phyloP scores from a whole-genome alignment of 2,329 filamentous ascomycete genomes.

The Rhynchosporium agropyri region DNA sequence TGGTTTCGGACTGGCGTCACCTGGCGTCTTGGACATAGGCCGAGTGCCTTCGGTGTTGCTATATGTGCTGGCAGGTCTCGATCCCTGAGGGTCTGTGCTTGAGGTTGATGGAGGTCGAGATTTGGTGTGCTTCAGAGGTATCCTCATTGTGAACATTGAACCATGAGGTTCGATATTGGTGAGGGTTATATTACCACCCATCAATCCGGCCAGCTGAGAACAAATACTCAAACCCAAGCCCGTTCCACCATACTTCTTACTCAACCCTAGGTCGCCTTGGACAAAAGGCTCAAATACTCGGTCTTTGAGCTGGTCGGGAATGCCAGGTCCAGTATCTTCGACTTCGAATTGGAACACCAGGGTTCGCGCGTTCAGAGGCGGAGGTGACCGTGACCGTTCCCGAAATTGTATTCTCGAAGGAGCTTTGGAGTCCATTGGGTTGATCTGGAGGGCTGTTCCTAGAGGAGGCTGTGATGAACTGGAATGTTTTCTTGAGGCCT shows the following conservation, averaged over 20 bases:
- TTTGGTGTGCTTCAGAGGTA: slow-evolving; percentile 77
- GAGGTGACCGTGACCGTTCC: slow-evolving; percentile 61
- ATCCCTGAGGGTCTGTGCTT: slow-evolving; percentile 39
- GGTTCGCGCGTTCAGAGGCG: slow-evolving; percentile 64
- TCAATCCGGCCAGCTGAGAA: slow-evolving; percentile 79
- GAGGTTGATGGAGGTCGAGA: slow-evolving; percentile 48
- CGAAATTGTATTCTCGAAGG: slow-evolving; percentile 45
- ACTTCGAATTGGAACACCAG: slow-evolving; percentile 86
- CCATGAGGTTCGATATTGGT: slow-evolving; percentile 73
- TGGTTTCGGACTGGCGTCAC: slow-evolving; percentile 35
- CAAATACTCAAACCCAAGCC: slow-evolving; percentile 88
- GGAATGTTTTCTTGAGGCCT: slow-evolving; percentile 48
- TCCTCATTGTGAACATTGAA: slow-evolving; percentile 79
- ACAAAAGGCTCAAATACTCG: slow-evolving; percentile 94
- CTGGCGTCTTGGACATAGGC: slow-evolving; percentile 15
- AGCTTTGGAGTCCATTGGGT: slow-evolving; percentile 54
- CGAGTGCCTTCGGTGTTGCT: slow-evolving; percentile 22
- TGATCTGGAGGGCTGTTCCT: slow-evolving; percentile 63
- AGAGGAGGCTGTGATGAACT: slow-evolving; percentile 38
- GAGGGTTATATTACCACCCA: slow-evolving; percentile 77
- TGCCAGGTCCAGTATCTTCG: slow-evolving; percentile 84
- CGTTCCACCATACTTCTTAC: slow-evolving; percentile 88
- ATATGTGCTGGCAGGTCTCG: slow-evolving; percentile 41
- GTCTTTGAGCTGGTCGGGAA: slow-evolving; percentile 74
- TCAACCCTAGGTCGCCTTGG: slow-evolving; percentile 86